phyloP scores from a whole-genome alignment of 2,329 filamentous ascomycete genomes.

The Colletotrichum cuscutae region DNA sequence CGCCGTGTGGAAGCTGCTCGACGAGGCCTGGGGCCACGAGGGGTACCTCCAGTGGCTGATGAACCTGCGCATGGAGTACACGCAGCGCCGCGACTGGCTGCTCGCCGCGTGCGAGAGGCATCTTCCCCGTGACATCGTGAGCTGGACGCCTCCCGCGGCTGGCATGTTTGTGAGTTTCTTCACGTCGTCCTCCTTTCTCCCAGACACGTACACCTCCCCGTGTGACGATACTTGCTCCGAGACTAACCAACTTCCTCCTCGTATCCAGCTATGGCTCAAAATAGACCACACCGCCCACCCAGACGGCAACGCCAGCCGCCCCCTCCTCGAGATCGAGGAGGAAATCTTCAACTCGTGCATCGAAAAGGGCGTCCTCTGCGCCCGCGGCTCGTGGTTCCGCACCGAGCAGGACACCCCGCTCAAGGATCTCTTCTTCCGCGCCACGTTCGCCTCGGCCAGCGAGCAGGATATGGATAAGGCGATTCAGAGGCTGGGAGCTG shows the following conservation, averaged over 20 bases:
- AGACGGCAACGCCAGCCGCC: conserved; percentile 56
- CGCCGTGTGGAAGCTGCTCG: conserved; percentile 86
- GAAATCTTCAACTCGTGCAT: conserved; percentile 85
- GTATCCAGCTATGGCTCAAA: conserved; percentile 74
- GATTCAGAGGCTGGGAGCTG: conserved; percentile 79
- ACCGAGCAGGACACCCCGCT: conserved; percentile 73
- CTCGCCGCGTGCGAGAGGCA: conserved; percentile 82
- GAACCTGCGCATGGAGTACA: conserved; percentile 83
- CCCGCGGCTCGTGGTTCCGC: conserved; percentile 90
- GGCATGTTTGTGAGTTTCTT: conserved; percentile 90
- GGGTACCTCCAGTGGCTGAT: conserved; percentile 93
- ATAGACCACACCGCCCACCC: conserved; percentile 77
- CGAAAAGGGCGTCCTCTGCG: conserved; percentile 80
- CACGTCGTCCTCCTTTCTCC: neutral
- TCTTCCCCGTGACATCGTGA: conserved; percentile 78
- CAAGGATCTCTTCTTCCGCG: conserved; percentile 83
- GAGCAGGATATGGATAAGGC: conserved; percentile 76
- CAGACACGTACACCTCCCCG: neutral
- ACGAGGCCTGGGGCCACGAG: conserved; percentile 92
- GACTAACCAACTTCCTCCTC: neutral
- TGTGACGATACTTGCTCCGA: neutral
- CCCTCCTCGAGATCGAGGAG: conserved; percentile 79
- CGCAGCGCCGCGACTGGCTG: conserved; percentile 79
- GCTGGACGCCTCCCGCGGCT: conserved; percentile 82
- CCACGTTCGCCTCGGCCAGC: conserved; percentile 87